phyloP scores from a whole-genome alignment of 106 monocot genomes.

The Allium fistulosum region DNA sequence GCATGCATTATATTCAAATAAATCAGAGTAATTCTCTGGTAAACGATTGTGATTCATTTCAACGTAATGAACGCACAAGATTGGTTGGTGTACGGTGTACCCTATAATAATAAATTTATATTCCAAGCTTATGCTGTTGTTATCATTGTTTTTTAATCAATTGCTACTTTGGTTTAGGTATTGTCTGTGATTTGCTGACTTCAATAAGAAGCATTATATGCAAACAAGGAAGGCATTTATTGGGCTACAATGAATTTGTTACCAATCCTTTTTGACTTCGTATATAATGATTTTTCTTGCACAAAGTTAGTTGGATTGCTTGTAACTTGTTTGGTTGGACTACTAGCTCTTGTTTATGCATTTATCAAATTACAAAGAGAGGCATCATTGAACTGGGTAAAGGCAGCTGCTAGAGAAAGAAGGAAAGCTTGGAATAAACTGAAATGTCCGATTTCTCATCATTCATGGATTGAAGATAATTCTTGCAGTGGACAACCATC shows the following conservation, averaged over 20 bases:
- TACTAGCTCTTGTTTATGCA: constrained; percentile 49
- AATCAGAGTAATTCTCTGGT: no score
- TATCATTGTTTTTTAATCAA: no score
- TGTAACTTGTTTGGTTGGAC: constrained; percentile 52
- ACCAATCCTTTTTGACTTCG: constrained; percentile 1
- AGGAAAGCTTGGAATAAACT: constrained; percentile 52
- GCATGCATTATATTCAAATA: no score
- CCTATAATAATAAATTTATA: no score
- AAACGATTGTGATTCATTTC: no score
- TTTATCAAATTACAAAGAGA: constrained; percentile 65
- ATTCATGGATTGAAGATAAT: constrained; percentile 58
- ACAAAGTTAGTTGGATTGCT: constrained; percentile 19
- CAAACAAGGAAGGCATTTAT: constrained; percentile 2
- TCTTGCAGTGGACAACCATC: constrained; percentile 28
- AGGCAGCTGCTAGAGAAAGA: constrained; percentile 77
- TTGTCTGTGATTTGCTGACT: not conserved
- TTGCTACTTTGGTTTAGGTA: constrained; percentile 13
- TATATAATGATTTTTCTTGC: constrained; percentile 9
- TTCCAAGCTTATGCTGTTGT: no score
- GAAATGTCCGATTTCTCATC: constrained; percentile 51
- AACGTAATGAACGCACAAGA: no score
- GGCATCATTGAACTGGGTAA: constrained; percentile 69
- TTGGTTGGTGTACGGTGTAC: no score
- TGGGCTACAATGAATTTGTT: constrained; percentile 9
- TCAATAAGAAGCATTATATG: not conserved